A percentile compares a stretch with the other conserved stretches of the same genome.
Conservation (phyloP, 345 rosid species). For the Eucalyptus erythrocorys region DNA sequence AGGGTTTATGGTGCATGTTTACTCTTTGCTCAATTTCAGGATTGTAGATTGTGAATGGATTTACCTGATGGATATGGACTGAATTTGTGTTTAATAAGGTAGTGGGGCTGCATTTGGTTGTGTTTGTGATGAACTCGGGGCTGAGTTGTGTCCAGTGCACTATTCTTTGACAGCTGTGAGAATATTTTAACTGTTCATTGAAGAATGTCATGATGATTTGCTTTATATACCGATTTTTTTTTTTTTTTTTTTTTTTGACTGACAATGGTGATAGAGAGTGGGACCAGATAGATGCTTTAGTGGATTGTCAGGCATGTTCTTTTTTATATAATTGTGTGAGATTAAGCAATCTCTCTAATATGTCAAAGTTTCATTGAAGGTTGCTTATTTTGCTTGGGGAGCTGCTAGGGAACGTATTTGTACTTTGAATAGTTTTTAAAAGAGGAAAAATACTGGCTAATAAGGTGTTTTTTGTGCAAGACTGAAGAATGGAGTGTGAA, state of each 20-base stretch:
- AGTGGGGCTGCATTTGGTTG: not conserved
- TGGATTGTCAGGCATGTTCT: not conserved
- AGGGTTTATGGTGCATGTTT: not conserved
- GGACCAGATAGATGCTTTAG: not conserved
- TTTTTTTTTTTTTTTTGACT: not conserved
- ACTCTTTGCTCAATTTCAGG: not conserved
- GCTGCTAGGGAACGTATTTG: not conserved
- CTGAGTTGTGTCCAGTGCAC: not conserved
- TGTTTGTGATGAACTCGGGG: not conserved
- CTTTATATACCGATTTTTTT: not conserved
- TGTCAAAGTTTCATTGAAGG: not conserved
- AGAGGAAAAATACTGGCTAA: not conserved
- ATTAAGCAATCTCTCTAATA: not conserved
- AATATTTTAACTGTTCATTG: not conserved
- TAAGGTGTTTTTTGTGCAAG: not conserved
- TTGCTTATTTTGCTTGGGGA: not conserved
- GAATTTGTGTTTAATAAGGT: not conserved
- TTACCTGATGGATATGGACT: not conserved
- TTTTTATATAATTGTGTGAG: not conserved
- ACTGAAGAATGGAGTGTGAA: not conserved
- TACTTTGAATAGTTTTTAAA: not conserved
- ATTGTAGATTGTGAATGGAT: not conserved
- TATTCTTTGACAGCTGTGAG: not conserved
- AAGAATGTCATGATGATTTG: not conserved
- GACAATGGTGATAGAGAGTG: not conserved